Conservation (phyloP, 2,329 filamentous ascomycete genomes). For the Colletotrichum gloeosporioides region DNA sequence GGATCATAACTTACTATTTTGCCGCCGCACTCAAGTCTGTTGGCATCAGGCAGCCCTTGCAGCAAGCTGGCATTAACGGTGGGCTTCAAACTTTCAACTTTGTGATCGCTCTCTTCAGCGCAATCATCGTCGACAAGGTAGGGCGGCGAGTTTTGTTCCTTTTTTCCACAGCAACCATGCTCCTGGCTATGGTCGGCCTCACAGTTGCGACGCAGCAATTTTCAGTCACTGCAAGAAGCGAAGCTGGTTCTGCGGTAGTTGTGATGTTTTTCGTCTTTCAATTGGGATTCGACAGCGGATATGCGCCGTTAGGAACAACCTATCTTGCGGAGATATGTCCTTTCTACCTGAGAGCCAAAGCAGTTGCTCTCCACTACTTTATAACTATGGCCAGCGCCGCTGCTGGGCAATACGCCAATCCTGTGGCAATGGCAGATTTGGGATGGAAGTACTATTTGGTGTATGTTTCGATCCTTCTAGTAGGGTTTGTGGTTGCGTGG, state of each 20-base stretch:
- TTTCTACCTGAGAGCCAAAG: conserved; percentile 55
- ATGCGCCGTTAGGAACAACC: conserved; percentile 53
- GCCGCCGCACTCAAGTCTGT: background rate
- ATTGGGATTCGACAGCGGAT: conserved; percentile 57
- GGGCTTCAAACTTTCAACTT: conserved; percentile 12
- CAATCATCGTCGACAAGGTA: background rate
- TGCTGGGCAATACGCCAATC: conserved; percentile 47
- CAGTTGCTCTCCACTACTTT: conserved; percentile 40
- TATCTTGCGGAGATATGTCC: conserved; percentile 62
- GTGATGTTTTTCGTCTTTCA: conserved; percentile 40
- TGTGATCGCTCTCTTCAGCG: background rate
- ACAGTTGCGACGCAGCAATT: background rate
- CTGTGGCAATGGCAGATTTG: conserved; percentile 54
- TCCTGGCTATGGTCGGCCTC: background rate
- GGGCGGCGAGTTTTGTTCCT: background rate
- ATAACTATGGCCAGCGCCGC: conserved; percentile 30
- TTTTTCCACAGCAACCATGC: background rate
- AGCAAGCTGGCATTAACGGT: conserved; percentile 9
- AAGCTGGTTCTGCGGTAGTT: conserved; percentile 28
- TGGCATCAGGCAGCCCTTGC: background rate
- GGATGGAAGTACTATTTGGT: conserved; percentile 63
- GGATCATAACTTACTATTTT: background rate
- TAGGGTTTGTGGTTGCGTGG: conserved; percentile 50
- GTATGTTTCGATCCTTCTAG: conserved; percentile 52
- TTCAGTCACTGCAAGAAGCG: background rate